A percentile compares a stretch with the other conserved stretches of the same genome.
Conservation (phyloP, 345 rosid genomes). For the Draba incana region DNA sequence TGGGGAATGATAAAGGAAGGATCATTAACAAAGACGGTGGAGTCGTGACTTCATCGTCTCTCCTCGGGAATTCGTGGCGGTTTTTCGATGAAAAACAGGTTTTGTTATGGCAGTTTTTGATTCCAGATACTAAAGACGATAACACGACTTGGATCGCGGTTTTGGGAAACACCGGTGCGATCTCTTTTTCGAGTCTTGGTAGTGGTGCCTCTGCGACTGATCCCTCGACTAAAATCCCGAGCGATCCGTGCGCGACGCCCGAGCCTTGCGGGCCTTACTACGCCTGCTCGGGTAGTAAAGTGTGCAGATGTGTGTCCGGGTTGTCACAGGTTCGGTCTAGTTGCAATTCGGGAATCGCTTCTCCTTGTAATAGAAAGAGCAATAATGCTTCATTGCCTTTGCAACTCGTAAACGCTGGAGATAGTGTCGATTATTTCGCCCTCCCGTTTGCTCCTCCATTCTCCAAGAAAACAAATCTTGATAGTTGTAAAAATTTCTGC, state of each 20-base stretch:
- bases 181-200: slow-evolving; percentile 62
- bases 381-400: slow-evolving; percentile 39
- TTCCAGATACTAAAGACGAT: slow-evolving; percentile 42
- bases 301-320: slow-evolving; percentile 65
- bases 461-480: slow-evolving; percentile 53
- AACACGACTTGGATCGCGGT: slow-evolving; percentile 79
- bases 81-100: slow-evolving; percentile 60
- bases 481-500: slow-evolving; percentile 72
- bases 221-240: slow-evolving; percentile 63
- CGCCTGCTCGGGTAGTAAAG: slow-evolving; percentile 55
- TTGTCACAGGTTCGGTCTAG: slow-evolving; percentile 41
- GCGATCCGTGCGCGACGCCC: slow-evolving; percentile 65
- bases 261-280: slow-evolving; percentile 65
- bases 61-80: slow-evolving; percentile 73
- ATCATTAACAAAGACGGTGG: slow-evolving; percentile 54
- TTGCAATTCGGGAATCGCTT: slow-evolving; percentile 58
- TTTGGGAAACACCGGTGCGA: slow-evolving; percentile 62
- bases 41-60: slow-evolving; percentile 49
- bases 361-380: slow-evolving; percentile 56
- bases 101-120: slow-evolving; percentile 59
- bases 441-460: slow-evolving; percentile 60
- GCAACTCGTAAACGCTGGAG: slow-evolving; percentile 59
- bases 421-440: slow-evolving; percentile 64
- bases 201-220: slow-evolving; percentile 28
- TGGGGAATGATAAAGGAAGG: slow-evolving; percentile 50